Evolutionary conservation across 2,329 filamentous ascomycete genomes (phyloP), one percentile per base, ranked within the genome.

Genomic region (Pleurostoma richardsiae): DNA sequence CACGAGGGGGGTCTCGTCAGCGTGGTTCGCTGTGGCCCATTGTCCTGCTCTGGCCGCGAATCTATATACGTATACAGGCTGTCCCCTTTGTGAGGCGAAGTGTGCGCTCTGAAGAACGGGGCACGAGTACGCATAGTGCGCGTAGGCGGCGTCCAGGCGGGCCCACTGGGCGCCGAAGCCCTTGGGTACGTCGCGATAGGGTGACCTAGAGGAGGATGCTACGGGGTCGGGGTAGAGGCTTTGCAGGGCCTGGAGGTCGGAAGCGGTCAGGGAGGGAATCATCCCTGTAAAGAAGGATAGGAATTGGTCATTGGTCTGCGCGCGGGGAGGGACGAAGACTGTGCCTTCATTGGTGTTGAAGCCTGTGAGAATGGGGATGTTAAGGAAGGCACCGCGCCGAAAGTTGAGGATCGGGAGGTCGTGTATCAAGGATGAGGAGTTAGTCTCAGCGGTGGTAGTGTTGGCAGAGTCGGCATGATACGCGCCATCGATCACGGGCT

Each of bases 321-420:
- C 69, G 5, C 60, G 54, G 10, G 67, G 61, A 0, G 82, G 76
- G 1, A 88, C 77, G 57, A 88, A 89, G 36, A 72, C 61, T 1
- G 80, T 74, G 11, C 85, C 86, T 61, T 90, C 86, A 56, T 88
- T 82, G 38, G 80, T 78, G 62, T 83, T 84, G 68, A 83, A 89
- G 6, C 85, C 85, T 0, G 83, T 87, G 42, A 90, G 65, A 42
- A 89, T 74, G 6, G 82, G 80, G 6, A 84, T 69, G 52, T 72
- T 71, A 53, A 83, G 71, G 59, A 73, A 79, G 11, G 67, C 61
- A 1, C 73, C 69, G 1, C 72, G 65, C 29, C 69, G 60, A 80
- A 80, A 85, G n/a, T 74, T 72, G n/a, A 72, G 67, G 10, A 85
- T 69, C 3, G 85, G 84, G 8, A 76, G 65, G 29, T 74, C 69